These are phyloP conservation scores for Aspergillus incahuasiensis DNA, from an alignment of 495 filamentous ascomycete genomes.

Conservation along the genomic window DNA sequence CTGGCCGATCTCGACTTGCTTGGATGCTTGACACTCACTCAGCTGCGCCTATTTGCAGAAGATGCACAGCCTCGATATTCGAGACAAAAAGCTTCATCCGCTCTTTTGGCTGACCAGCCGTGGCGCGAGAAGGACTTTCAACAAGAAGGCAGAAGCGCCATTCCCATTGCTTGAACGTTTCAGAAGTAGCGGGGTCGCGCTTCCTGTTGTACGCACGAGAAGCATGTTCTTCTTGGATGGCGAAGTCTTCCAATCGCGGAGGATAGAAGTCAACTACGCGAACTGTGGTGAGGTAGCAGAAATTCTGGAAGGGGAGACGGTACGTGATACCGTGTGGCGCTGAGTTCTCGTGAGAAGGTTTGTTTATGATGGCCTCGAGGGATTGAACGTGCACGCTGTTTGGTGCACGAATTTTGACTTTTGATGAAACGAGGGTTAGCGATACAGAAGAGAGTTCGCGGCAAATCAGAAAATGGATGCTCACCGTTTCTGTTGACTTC, in stretches of 20 bases:
- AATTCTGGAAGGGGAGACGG: slow-evolving; percentile 64
- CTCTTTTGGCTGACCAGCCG: slow-evolving; percentile 30
- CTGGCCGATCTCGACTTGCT: not conserved
- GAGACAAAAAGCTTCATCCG: slow-evolving; percentile 63
- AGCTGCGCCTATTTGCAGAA: slow-evolving; percentile 62
- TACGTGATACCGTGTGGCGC: slow-evolving; percentile 41
- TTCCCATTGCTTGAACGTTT: slow-evolving; percentile 50
- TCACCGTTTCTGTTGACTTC: slow-evolving; percentile 35
- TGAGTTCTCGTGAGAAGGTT: slow-evolving; percentile 36
- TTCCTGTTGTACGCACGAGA: slow-evolving; percentile 7
- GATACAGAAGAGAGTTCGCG: not conserved
- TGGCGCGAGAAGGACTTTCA: slow-evolving; percentile 49
- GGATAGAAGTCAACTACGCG: slow-evolving; percentile 84
- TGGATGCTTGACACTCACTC: slow-evolving; percentile 42
- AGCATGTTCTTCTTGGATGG: slow-evolving; percentile 38
- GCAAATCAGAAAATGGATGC: slow-evolving; percentile 4
- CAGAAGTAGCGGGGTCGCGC: slow-evolving; percentile 5
- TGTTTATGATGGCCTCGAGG: slow-evolving; percentile 41
- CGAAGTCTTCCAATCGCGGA: slow-evolving; percentile 66
- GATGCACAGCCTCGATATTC: slow-evolving; percentile 56
- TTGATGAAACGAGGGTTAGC: slow-evolving; percentile 2
- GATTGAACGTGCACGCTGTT: slow-evolving; percentile 23
- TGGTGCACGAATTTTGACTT: slow-evolving; percentile 34
- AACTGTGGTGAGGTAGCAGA: slow-evolving; percentile 61
- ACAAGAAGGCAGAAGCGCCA: slow-evolving; percentile 76